Evolutionary conservation across 148 eudicot genomes (phyloP), one percentile per base, ranked within the genome.

Genomic region (Rhododendron kiyosumense): DNA sequence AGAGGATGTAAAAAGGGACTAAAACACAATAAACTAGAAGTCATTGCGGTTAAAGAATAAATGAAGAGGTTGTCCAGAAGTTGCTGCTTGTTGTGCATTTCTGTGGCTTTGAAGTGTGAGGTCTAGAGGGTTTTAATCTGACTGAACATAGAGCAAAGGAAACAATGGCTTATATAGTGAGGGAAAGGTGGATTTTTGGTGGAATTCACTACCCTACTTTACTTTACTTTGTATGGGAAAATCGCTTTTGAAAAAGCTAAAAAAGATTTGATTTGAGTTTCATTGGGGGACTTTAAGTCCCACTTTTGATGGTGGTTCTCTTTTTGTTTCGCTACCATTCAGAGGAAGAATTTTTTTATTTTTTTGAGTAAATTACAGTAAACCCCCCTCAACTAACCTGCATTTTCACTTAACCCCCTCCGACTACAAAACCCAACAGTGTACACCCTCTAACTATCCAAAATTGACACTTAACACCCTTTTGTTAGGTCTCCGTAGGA

Each of bases 11-110:
- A n/a, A n/a, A n/a, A n/a, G n/a, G n/a, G n/a, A n/a, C n/a, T n/a
- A n/a, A n/a, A n/a, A n/a, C n/a, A n/a, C n/a, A n/a, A n/a, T n/a
- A n/a, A n/a, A n/a, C n/a, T n/a, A n/a, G n/a, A n/a, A n/a, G n/a
- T n/a, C n/a, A n/a, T n/a, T 78, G 91, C 80, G 36, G 91, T 86
- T 38, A 94, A 83, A 15, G 92, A 88, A 80, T 93, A 94, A 41
- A 93, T 82, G 49, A 93, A 73, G 28, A 94, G 45, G 63, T 86
- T 91, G 81, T 87, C 86, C 14, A 91, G 79, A 34, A 90, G 85
- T 45, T 91, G 90, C 71, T 91, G 87, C 61, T 84, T 87, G 26
- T 87, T 93, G 86, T 91, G 88, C 79, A 83, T 92, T 77, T 88
- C 91, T 82, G 90, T 84, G 84, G 93, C 92, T 85, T 86, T 2